Base-by-base conservation (phyloP, 352 stramenopile genomes). In the Phytopythium sindhum region DNA sequence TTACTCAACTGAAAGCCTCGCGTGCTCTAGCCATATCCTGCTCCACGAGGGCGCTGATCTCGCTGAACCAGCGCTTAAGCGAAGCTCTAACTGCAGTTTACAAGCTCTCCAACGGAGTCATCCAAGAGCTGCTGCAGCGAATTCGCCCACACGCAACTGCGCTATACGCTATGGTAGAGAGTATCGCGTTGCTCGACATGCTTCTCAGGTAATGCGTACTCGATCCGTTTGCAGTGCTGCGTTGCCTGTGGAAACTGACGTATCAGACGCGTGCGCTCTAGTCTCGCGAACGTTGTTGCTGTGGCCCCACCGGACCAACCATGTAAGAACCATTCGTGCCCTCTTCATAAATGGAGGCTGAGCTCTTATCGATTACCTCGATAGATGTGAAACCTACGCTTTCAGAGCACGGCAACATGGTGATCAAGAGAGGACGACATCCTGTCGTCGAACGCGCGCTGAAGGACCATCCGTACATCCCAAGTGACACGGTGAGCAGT, bases 151-250 rank as follows among this genome's bases (percentile, higher is more conserved):
- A 78, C 54, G 79, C 93, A 1, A 75, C 80, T 14, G 67, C 75
- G 6, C 81, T 98, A 60, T 96, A 97, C 61, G 75, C 81, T 17
- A 93, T 96, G 76, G 79, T 91, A 35, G 91, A 98, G 70, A 92
- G 85, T 56, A 73, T 97, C 11, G 86, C 90, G n/a, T 63, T 97
- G 28, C 72, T 98, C 24, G 93, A 98, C 55, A 97, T 98, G 88
- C 73, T 98, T 12, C 70, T 97, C 26, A 95, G 88, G 88, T 95
- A 65, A 19, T 2, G 31, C 28, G 24, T 52, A 2, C 21, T 42
- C 24, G 2, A 2, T 12, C 23, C 9, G 12, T 7, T 23, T 12
- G 6, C 11, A 33, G 14, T 4, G 11, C 41, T 17, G 9, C 51
- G 35, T 23, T 17, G 9, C 51, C 29, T 23, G 1, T 28, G 9